Evolutionary conservation across 331 rosid genomes (phyloP).

Genomic region (Stylosanthes scabra): DNA sequence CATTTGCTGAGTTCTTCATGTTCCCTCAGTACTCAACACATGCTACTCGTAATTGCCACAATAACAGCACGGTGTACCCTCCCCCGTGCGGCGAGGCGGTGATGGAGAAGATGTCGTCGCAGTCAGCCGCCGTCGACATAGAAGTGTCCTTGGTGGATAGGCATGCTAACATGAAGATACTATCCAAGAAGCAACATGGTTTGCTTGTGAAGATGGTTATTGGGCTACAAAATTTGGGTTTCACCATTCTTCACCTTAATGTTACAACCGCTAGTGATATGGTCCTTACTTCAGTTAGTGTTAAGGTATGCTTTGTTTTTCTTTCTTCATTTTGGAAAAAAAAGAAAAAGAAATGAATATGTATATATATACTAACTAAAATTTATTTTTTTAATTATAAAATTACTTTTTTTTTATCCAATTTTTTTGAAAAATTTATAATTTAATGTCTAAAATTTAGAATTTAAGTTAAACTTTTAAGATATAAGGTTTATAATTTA

Average conservation of each 20-base stretch:
- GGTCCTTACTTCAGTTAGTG: constrained; percentile 77
- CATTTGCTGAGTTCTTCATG: constrained; percentile 79
- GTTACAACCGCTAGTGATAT: constrained; percentile 61
- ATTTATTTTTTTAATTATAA: no score
- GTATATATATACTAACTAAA: no score
- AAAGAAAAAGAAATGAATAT: no score
- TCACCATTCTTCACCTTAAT: constrained; percentile 83
- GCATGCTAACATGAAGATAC: constrained; percentile 86
- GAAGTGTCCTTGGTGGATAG: constrained; percentile 86
- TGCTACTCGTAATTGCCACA: constrained; percentile 31
- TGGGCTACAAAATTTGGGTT: constrained; percentile 60
- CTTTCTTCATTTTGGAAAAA: not conserved
- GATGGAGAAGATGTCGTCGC: constrained; percentile 8
- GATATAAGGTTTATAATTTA: no score
- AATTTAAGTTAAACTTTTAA: no score
- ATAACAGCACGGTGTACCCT: constrained; percentile 15
- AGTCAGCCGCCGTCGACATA: constrained; percentile 63
- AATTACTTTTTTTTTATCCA: not conserved
- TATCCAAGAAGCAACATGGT: constrained; percentile 60
- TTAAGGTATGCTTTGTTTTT: constrained; percentile 55
- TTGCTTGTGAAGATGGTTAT: constrained; percentile 67
- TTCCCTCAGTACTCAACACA: constrained; percentile 76
- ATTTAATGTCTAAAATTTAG: no score
- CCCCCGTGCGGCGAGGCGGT: constrained; percentile 1
- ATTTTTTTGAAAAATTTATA: no score